Evolutionary conservation across 345 rosid species (phyloP).

Genomic region (Syzygium aromaticum): DNA sequence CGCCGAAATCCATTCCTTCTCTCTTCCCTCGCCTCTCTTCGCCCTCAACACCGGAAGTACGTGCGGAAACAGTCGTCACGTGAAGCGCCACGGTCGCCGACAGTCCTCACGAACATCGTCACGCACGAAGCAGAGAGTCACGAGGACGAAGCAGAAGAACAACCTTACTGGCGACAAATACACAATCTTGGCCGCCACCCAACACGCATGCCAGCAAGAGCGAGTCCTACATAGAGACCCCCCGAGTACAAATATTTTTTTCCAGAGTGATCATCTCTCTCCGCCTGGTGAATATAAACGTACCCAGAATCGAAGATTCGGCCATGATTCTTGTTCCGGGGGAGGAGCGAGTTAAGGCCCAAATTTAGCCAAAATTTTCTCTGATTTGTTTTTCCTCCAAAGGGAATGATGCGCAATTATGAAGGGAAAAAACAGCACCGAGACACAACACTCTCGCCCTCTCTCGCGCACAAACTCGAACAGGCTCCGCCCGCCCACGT

Average conservation of each 20-base stretch:
- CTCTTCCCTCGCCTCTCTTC: neutral
- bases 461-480: neutral
- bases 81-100: neutral
- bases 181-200: neutral
- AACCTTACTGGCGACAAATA: neutral
- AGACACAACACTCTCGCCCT: neutral
- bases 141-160: neutral
- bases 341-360: conserved; percentile 29
- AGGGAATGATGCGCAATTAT: neutral
- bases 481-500: neutral
- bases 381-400: neutral
- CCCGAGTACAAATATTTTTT: neutral
- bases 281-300: neutral
- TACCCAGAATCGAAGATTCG: conserved; percentile 6
- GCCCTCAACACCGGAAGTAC: neutral
- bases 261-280: neutral
- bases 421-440: neutral
- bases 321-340: conserved; percentile 20
- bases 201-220: neutral
- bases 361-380: neutral
- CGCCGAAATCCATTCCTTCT: conserved; percentile 39
- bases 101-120: neutral
- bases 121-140: neutral
- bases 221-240: neutral
- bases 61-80: neutral